Evolutionary conservation across 495 filamentous ascomycete genomes (phyloP).

Genomic region (Cudoniella acicularis): DNA sequence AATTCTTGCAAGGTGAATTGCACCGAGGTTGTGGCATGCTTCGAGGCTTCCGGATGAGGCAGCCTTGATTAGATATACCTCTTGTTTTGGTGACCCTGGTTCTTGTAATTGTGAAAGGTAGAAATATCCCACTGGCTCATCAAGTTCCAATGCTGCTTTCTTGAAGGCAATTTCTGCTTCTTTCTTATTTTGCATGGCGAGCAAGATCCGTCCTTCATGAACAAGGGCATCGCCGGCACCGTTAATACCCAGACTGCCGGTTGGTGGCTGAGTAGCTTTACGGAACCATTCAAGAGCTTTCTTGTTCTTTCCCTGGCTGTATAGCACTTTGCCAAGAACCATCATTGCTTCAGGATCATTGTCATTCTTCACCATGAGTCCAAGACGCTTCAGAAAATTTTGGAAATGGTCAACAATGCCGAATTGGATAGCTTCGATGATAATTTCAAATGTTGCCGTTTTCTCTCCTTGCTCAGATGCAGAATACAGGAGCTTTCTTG

Average conservation of each 20-base stretch:
- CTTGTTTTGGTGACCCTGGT: background rate
- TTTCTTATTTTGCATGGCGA: background rate
- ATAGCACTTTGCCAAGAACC: conserved; percentile 15
- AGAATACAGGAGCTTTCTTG: conserved; percentile 12
- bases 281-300: conserved; percentile 20
- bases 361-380: conserved; percentile 10
- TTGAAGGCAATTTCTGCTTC: conserved; percentile 13
- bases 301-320: background rate
- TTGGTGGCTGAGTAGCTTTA: conserved; percentile 10
- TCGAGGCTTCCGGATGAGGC: conserved; percentile 15
- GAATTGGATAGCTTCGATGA: conserved; percentile 4
- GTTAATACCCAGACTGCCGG: conserved; percentile 7
- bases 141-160: conserved; percentile 21
- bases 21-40: conserved; percentile 23
- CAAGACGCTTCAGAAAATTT: conserved; percentile 9
- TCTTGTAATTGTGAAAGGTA: conserved; percentile 18
- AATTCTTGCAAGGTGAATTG: background rate
- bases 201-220: conserved; percentile 9
- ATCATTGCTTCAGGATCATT: conserved; percentile 23
- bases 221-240: conserved; percentile 21
- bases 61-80: conserved; percentile 23
- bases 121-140: conserved; percentile 22
- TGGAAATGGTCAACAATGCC: conserved; percentile 2
- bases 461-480: conserved; percentile 21
- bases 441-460: conserved; percentile 18